phyloP scores from a whole-genome alignment of 2,329 filamentous ascomycete genomes.

The Talaromyces amestolkiae region DNA sequence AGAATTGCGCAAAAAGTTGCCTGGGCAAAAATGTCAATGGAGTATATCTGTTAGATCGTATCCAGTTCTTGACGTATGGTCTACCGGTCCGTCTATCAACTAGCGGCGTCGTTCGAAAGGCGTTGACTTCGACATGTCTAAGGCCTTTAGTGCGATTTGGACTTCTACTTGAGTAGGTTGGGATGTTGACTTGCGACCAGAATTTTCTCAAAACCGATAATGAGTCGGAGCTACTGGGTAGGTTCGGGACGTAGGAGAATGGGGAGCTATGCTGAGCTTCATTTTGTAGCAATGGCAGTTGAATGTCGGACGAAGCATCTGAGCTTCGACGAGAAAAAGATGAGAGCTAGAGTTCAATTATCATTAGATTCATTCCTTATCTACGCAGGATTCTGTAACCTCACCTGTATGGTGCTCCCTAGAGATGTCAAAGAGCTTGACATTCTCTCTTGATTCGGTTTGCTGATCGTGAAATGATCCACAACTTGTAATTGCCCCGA shows the following conservation, averaged over 20 bases:
- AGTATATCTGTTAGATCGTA: constrained; percentile 78
- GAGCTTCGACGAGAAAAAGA: constrained; percentile 10
- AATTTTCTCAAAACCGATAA: neutral
- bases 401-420: constrained; percentile 1
- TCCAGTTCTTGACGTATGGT: constrained; percentile 68
- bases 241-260: neutral
- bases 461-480: neutral
- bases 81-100: constrained; percentile 3
- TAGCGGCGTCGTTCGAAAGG: constrained; percentile 5
- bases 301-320: constrained; percentile 2
- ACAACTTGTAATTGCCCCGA: neutral
- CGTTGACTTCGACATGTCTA: neutral
- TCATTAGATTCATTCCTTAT: neutral
- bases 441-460: neutral
- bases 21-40: constrained; percentile 78
- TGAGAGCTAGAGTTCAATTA: neutral
- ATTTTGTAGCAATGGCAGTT: neutral
- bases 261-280: neutral
- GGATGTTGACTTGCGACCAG: neutral
- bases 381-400: neutral
- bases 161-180: neutral
- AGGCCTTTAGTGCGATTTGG: neutral
- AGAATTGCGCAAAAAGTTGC: constrained; percentile 81
- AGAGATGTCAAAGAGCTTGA: constrained; percentile 1
- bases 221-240: neutral